These are phyloP conservation scores for Scutellaria galericulata DNA, from an alignment of 257 asterid genomes.

Conservation along the genomic window DNA sequence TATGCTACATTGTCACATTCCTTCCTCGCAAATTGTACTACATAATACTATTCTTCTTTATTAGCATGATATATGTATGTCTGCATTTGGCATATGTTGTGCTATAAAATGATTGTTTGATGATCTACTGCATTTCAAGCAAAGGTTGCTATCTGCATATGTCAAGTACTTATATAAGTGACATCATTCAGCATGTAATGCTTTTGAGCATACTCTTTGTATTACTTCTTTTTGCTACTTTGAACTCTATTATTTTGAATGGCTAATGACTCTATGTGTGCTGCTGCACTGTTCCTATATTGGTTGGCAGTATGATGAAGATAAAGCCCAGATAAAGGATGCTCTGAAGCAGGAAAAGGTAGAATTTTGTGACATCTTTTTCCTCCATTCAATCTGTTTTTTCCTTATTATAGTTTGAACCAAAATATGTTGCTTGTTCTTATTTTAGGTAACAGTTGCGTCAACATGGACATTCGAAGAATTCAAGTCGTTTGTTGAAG, in stretches of 20 bases:
- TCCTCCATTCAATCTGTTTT: conserved; percentile 26
- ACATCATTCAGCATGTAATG: conserved; percentile 25
- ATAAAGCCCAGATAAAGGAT: conserved; percentile 75
- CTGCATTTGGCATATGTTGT: not conserved
- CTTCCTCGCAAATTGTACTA: not conserved
- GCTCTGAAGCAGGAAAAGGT: conserved; percentile 80
- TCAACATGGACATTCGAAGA: conserved; percentile 83
- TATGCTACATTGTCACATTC: not conserved
- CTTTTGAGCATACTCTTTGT: conserved; percentile 4
- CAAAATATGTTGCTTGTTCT: conserved; percentile 30
- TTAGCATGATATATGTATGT: not conserved
- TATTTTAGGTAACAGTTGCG: conserved; percentile 59
- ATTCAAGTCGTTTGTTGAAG: conserved; percentile 63
- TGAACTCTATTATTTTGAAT: not conserved
- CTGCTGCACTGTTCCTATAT: conserved; percentile 29
- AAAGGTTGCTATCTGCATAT: conserved; percentile 7
- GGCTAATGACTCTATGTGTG: conserved; percentile 10
- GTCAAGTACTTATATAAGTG: not conserved
- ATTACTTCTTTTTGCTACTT: conserved; percentile 2
- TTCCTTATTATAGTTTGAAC: conserved; percentile 19
- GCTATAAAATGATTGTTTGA: conserved; percentile 5
- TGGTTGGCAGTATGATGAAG: conserved; percentile 78
- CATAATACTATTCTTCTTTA: not conserved
- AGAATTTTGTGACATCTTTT: conserved; percentile 22
- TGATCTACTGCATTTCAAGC: not conserved